phyloP scores from a whole-genome alignment of 2,329 filamentous ascomycete species.

The Arthrocladium fulminans region DNA sequence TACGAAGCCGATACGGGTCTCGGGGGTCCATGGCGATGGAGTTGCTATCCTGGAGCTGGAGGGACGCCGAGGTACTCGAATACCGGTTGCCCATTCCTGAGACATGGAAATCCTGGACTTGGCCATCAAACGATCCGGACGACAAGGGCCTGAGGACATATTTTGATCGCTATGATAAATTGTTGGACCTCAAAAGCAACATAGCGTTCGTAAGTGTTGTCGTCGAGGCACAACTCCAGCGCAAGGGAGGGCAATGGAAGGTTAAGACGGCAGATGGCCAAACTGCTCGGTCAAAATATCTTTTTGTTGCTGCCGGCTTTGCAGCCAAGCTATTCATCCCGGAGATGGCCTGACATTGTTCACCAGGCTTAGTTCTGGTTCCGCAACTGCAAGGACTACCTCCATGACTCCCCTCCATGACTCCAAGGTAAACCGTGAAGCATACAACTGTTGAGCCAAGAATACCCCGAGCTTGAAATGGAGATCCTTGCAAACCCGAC shows the following conservation, averaged over 20 bases:
- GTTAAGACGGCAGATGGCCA: slow-evolving; percentile 36
- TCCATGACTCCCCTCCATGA: slow-evolving; percentile 39
- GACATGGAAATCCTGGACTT: slow-evolving; percentile 42
- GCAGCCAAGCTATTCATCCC: slow-evolving; percentile 53
- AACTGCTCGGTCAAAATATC: slow-evolving; percentile 34
- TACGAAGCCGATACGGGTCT: slow-evolving; percentile 45
- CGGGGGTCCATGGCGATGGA: slow-evolving; percentile 33
- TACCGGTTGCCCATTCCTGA: slow-evolving; percentile 47
- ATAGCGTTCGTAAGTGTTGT: slow-evolving; percentile 39
- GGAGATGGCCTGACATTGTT: slow-evolving; percentile 49
- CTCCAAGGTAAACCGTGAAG: slow-evolving; percentile 41
- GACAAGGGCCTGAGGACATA: slow-evolving; percentile 34
- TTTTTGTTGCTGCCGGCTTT: slow-evolving; percentile 40
- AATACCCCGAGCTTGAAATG: slow-evolving; percentile 45
- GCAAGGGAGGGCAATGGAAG: slow-evolving; percentile 33
- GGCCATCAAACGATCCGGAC: slow-evolving; percentile 33
- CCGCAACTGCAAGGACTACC: slow-evolving; percentile 43
- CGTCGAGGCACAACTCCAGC: slow-evolving; percentile 34
- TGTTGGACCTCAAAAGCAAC: slow-evolving; percentile 35
- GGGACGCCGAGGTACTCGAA: slow-evolving; percentile 45
- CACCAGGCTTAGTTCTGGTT: slow-evolving; percentile 54
- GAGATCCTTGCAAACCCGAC: slow-evolving; percentile 42
- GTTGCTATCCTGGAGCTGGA: slow-evolving; percentile 43
- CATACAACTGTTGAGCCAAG: slow-evolving; percentile 49
- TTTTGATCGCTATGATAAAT: slow-evolving; percentile 34